Evolutionary conservation across 2,329 filamentous ascomycete species (phyloP).

Genomic region (Venturia asperata): DNA sequence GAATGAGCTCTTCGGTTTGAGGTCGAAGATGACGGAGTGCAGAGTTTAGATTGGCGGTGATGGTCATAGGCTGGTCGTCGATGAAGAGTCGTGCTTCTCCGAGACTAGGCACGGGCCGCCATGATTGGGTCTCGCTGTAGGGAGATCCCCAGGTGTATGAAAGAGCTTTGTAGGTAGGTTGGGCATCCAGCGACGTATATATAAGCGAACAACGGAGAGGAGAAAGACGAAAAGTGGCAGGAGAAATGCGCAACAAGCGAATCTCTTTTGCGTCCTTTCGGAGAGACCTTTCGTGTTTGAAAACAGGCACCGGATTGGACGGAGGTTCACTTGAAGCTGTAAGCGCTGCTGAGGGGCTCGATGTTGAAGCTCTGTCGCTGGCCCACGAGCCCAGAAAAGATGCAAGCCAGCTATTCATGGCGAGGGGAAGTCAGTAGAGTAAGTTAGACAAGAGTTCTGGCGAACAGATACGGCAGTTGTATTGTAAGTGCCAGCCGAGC

Average conservation of each 20-base stretch:
- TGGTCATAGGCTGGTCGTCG: neutral
- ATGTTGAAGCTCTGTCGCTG: neutral
- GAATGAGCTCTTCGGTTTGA: neutral
- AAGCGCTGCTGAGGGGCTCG: neutral
- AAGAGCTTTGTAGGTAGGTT: neutral
- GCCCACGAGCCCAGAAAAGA: neutral
- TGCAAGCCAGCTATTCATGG: neutral
- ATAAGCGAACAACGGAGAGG: neutral
- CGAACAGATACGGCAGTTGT: neutral
- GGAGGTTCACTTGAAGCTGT: neutral
- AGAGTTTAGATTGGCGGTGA: conserved; percentile 16
- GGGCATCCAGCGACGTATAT: neutral
- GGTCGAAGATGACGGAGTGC: conserved; percentile 10
- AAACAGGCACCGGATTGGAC: neutral
- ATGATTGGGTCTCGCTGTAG: neutral
- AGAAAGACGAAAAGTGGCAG: neutral
- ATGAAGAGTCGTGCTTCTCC: neutral
- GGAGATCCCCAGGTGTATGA: conserved; percentile 11
- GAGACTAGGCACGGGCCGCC: neutral
- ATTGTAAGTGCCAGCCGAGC: neutral
- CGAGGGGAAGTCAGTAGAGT: neutral
- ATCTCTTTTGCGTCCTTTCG: neutral
- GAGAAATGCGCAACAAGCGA: neutral
- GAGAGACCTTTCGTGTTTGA: neutral
- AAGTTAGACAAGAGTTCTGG: neutral